These are phyloP conservation scores for Cenchrus fungigraminus DNA, from an alignment of 176 grass and related monocot genomes.

Conservation along the genomic window DNA sequence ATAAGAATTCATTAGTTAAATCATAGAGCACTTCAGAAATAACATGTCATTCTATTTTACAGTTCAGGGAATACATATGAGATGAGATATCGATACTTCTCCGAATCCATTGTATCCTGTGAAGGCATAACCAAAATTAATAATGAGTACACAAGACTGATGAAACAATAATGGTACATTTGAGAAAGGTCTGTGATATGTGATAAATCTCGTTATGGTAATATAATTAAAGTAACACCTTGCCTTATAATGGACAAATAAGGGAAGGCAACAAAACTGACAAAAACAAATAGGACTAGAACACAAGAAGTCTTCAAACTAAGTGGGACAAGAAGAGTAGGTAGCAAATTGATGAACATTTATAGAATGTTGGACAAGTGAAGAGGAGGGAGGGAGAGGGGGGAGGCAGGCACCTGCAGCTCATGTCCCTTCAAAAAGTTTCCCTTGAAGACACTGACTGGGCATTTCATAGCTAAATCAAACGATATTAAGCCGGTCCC, in stretches of 20 bases:
- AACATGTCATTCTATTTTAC: not conserved
- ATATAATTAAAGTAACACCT: not conserved
- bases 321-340: no score
- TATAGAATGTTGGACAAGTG: no score
- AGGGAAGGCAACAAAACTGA: no score
- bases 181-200: not conserved
- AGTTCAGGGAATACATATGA: conserved; percentile 35
- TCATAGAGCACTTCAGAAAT: not conserved
- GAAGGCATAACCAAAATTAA: not conserved
- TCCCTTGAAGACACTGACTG: conserved; percentile 47
- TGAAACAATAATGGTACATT: not conserved
- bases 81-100: not conserved
- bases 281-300: no score
- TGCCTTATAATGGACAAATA: no score
- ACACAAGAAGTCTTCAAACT: no score
- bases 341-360: no score
- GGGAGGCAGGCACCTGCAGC: not conserved
- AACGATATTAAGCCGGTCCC: conserved; percentile 80
- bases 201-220: not conserved
- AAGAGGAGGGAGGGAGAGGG: not conserved
- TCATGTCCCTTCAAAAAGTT: conserved; percentile 41
- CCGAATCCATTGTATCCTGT: conserved; percentile 23
- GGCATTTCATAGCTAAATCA: conserved; percentile 72
- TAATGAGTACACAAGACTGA: not conserved
- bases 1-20: conserved; percentile 36